Conservation (phyloP, 2,329 filamentous ascomycete genomes). For the Fusarium virguliforme region DNA sequence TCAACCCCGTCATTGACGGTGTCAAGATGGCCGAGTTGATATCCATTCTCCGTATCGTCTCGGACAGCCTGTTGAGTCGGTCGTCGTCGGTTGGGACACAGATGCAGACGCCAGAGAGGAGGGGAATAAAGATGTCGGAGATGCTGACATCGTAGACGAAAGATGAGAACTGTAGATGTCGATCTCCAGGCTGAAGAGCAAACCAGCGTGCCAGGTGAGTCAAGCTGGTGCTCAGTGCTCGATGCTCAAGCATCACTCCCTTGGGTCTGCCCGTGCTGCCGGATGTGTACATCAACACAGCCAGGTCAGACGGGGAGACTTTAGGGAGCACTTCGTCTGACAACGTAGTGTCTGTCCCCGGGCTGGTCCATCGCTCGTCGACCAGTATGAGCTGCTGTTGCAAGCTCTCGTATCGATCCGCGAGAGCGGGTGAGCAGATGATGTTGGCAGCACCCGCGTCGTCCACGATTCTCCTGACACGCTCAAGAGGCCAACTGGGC, state of each 20-base stretch:
- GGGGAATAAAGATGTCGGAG: background rate
- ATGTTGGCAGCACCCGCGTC: background rate
- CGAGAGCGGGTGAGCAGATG: background rate
- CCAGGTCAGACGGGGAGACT: background rate
- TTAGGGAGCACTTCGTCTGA: rapidly evolving
- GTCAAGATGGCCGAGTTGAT: conserved; percentile 1
- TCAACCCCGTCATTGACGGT: background rate
- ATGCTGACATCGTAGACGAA: conserved; percentile 6
- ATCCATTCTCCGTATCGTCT: background rate
- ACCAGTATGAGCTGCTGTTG: background rate
- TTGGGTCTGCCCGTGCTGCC: background rate
- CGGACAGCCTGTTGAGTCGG: background rate
- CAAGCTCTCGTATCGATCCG: background rate
- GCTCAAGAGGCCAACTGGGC: background rate
- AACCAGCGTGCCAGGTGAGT: background rate
- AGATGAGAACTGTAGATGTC: conserved; percentile 1
- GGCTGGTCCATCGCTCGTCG: background rate
- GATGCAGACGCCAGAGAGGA: background rate
- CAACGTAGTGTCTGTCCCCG: background rate
- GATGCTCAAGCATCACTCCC: background rate
- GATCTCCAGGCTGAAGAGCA: background rate
- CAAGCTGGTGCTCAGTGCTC: background rate
- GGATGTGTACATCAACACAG: background rate
- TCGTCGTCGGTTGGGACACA: background rate
- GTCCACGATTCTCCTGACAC: background rate